Percentiles rank a stretch among this genome's conserved stretches.
Evolutionary conservation across 345 rosid genomes (phyloP).

Genomic region (Schrenkiella parvula): DNA sequence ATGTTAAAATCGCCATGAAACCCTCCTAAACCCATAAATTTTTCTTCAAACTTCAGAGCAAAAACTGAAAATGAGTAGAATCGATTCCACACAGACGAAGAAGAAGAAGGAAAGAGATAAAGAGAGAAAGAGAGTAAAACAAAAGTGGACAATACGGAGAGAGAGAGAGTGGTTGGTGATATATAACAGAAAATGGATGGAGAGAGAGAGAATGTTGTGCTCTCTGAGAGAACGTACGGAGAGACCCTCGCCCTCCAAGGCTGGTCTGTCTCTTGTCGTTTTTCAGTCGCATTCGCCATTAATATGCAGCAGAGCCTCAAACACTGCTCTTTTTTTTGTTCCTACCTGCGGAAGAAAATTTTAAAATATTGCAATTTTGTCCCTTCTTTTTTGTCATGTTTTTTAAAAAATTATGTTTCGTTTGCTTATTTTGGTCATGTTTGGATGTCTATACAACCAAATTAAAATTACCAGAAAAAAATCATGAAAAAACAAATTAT

Average conservation of each 20-base stretch:
- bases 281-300: constrained; percentile 16
- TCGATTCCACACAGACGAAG: too few species aligned
- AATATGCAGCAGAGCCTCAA: neutral
- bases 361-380: neutral
- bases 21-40: constrained; percentile 30
- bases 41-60: constrained; percentile 32
- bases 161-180: neutral
- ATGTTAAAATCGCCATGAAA: constrained; percentile 29
- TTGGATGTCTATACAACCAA: too few species aligned
- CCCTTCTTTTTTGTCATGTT: neutral
- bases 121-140: neutral
- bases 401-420: too few species aligned
- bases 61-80: too few species aligned
- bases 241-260: constrained; percentile 3
- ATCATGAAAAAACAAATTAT: too few species aligned
- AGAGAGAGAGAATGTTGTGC: constrained; percentile 10
- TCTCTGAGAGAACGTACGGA: constrained; percentile 2
- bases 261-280: constrained; percentile 23
- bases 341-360: neutral
- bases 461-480: too few species aligned
- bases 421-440: too few species aligned
- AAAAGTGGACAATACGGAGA: neutral
- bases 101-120: neutral
- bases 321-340: neutral
- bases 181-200: neutral